These are phyloP conservation scores for Agastache rugosa DNA, from an alignment of 257 asterid species.

Conservation along the genomic window DNA sequence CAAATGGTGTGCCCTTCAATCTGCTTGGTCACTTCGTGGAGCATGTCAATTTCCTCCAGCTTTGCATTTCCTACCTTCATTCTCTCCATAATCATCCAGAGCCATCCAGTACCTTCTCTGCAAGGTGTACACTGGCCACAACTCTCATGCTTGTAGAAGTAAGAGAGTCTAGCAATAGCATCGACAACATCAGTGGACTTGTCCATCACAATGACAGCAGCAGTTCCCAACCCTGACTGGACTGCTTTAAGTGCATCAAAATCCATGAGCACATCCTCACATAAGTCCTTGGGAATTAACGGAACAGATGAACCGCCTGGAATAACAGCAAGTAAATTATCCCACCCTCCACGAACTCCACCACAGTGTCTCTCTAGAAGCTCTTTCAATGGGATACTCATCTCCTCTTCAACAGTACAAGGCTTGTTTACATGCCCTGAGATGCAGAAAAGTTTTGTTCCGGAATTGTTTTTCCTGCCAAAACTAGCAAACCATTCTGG, in stretches of 20 bases:
- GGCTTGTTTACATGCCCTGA: conserved; percentile 99
- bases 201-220: conserved; percentile 98
- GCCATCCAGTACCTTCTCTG: conserved; percentile 99
- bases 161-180: conserved; percentile 93
- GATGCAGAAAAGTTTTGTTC: conserved; percentile 89
- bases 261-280: conserved; percentile 98
- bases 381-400: conserved; percentile 94
- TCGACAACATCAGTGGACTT: conserved; percentile 97
- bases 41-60: conserved; percentile 98
- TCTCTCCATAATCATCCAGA: conserved; percentile 99
- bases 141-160: conserved; percentile 98
- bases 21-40: conserved; percentile 98
- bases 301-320: conserved; percentile 99
- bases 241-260: conserved; percentile 98
- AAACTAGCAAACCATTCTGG: conserved; percentile 99
- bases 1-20: conserved; percentile 99
- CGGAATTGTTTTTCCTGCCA: conserved; percentile 95
- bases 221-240: conserved; percentile 96
- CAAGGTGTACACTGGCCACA: conserved; percentile 99
- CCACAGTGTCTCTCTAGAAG: conserved; percentile 95
- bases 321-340: conserved; percentile 88
- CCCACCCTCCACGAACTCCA: conserved; percentile 99
- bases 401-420: conserved; percentile 99
- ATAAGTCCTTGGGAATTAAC: conserved; percentile 70
- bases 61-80: conserved; percentile 97